Evolutionary conservation across 139 green algal genomes (phyloP), one percentile per base, ranked within the genome.

Genomic region (Ostreobium quekettii): DNA sequence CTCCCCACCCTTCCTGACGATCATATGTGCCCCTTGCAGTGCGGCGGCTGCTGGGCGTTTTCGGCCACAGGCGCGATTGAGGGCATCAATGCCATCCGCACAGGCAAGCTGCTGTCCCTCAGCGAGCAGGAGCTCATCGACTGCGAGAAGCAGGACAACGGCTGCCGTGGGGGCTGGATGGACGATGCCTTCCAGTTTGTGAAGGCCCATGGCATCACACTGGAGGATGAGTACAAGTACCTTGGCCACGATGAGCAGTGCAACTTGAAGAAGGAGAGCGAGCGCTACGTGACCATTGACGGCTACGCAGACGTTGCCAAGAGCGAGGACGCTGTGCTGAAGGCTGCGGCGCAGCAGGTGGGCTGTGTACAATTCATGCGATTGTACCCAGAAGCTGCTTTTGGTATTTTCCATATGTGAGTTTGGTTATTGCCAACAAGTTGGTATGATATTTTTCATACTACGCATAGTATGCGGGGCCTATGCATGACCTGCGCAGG

Each of bases 11-110:
- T n/a, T n/a, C n/a, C n/a, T n/a, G n/a, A n/a, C n/a, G n/a, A n/a
- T n/a, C n/a, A n/a, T n/a, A n/a, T n/a, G n/a, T n/a, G n/a, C n/a
- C n/a, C n/a, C n/a, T n/a, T n/a, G n/a, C 79, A 88, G 79, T 98
- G 93, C 76, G 93, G 93, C 4, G 88, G 76, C 1, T 98, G 93
- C 87, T 98, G 93, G 93, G n/a, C 93, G 2, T 98, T 98, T 72
- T 91, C 85, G 8, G 90, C 93, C 7, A 96, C 86, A 2, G 93
- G 93, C 53, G 71, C 83, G 1, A 77, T 99, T 3, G 93, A 99
- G 79, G 94, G 95, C 48, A 82, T 89, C 70, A 95, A 91, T 69
- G 74, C 79, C 26, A 91, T 98, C 53, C 70, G 79, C 26, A 96
- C 83, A 22, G 85, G 84, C n/a, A 71, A 93, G 72, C 79, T 97